Base-by-base conservation (phyloP, 78 protist species). In the Dictyostelium capitatum region DNA sequence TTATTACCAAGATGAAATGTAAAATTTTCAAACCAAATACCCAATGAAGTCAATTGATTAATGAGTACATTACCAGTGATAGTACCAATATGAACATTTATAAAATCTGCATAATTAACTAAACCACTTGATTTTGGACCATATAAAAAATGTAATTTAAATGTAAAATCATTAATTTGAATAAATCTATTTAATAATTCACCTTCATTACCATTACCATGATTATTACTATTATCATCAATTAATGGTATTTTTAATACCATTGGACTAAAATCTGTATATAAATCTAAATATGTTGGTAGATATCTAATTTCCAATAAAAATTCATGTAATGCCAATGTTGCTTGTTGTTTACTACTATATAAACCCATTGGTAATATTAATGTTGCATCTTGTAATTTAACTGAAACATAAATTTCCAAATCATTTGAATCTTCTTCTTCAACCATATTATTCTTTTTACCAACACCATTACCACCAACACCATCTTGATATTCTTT, bases 121-220 rank as follows among this genome's bases (percentile, higher is more conserved):
- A 53, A 32, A 0, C 28, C 89, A 8, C 19, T n/a, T 0, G 87
- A 85, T 65, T 78, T 80, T 11, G 89, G 87, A 11, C 95, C 95
- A 80, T 90, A 90, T 53, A 90, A 85, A 30, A 82, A 90, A 25
- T 90, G 89, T 8, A 80, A 23, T 64, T 90, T 90, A 19, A 90
- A 90, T 57, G 95, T 90, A 17, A 90, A 82, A 53, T 82, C 89
- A 50, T 90, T 82, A 84, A 90, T 90, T 41, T 90, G 89, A 41
- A 90, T 74, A 28, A 73, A 90, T 46, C 95, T 10, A 20, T 80
- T 47, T 12, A 82, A 65, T 15, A 80, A 47, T 11, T 80, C 89
- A 19, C 0, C 72, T 54, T 79, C 56, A 10, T 19, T 48, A 15
- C 82, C 89, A n/a, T 73, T 79, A 20, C 65, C 65, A 20, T 53